Evolutionary conservation across 1,139 yeast species (phyloP).

Genomic region (Protomyces inouyei): DNA sequence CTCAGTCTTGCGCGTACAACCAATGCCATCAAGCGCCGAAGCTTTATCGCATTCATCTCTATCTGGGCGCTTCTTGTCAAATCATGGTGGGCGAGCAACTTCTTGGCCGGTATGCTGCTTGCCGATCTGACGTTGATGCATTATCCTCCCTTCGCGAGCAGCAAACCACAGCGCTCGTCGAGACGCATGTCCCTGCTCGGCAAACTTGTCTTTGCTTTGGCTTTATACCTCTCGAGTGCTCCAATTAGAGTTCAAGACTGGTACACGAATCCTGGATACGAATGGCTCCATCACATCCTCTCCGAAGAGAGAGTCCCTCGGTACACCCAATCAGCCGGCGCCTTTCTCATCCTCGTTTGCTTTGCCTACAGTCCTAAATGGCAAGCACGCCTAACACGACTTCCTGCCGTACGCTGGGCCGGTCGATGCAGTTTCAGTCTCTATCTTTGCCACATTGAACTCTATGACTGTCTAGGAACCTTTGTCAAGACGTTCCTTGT

Average conservation of each 20-base stretch:
- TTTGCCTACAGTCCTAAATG: not conserved
- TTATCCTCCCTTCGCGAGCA: not conserved
- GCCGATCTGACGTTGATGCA: constrained; percentile 3
- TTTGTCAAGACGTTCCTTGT: not conserved
- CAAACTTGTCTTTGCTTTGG: not conserved
- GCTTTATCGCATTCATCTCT: not conserved
- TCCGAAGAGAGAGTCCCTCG: not conserved
- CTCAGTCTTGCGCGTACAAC: constrained; percentile 5
- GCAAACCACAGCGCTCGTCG: not conserved
- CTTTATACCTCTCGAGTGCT: not conserved
- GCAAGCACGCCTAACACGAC: not conserved
- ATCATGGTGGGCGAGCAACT: constrained; percentile 11
- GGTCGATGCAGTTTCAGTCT: not conserved
- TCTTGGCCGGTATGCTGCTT: constrained; percentile 9
- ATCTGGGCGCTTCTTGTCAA: constrained; percentile 1
- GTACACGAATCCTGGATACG: not conserved
- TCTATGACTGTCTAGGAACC: not conserved
- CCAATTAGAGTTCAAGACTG: not conserved
- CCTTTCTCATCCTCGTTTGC: not conserved
- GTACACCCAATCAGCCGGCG: not conserved
- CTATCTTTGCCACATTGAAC: not conserved
- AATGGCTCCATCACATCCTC: not conserved
- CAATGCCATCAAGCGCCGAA: constrained; percentile 1
- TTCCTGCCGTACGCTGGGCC: not conserved
- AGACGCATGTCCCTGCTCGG: not conserved